Base-by-base conservation (phyloP, 208 protist genomes). In the Porcisia deanei region DNA sequence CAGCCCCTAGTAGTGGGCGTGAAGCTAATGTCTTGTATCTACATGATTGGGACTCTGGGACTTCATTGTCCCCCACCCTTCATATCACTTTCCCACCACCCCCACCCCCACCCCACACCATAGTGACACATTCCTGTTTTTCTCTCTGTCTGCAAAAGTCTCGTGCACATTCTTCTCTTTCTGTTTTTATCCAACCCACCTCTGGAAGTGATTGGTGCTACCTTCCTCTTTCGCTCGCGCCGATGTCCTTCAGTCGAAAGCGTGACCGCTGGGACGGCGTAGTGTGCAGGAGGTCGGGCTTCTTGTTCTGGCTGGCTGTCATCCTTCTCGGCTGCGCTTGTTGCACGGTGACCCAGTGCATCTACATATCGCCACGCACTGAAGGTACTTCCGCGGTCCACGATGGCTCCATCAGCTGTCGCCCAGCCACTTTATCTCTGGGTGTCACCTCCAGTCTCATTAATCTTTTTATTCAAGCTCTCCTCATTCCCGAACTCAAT, bases 401-500 rank as follows among this genome's bases (percentile, higher is more conserved):
- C 47, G 16, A 16, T 37, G 25, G 45, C 54, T 52, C 25, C 12
- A 18, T 52, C 14, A 18, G 0, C 65, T 52, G 45, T 52, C 68
- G 2, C 34, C 63, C 69, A 59, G 47, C 70, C 55, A 71, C 69
- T 18, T 0, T 83, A 16, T 79, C 79, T 8, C 60, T 83, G 30
- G 60, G 60, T 14, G 72, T 75, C 1, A 61, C 73, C 14, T 57
- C 58, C 22, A 61, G 16, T 8, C n/a, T 82, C 54, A 41, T 82
- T n/a, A 82, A 80, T 66, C 47, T 60, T 1, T 55, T 81, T 10
- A 39, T 66, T 14, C 49, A 70, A 68, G 49, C 63, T 0, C 58
- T 63, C 6, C 53, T 81, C 14, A 41, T 81, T 10, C 83, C 83
- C 6, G 37, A 41, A 18, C 10, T 93, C 22, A 69, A 88, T 73